Conservation (phyloP, 2,329 filamentous ascomycete genomes). For the Aspergillus jensenii region DNA sequence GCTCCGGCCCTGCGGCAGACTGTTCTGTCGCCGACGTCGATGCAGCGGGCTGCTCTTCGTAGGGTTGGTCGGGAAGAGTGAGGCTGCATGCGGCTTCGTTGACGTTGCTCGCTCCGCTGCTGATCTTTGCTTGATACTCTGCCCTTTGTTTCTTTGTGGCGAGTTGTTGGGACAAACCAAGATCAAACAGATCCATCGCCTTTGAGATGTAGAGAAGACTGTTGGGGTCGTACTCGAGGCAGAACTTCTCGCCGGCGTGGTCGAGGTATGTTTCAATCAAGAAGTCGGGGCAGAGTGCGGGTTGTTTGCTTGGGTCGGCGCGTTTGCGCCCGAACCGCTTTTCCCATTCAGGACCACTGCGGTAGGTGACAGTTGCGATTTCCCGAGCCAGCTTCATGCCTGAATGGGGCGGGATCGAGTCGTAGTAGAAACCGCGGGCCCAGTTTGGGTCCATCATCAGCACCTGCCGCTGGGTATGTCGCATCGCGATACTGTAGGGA, state of each 20-base stretch:
- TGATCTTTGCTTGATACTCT: slow-evolving; percentile 59
- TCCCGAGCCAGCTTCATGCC: slow-evolving; percentile 98
- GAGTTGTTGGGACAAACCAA: slow-evolving; percentile 70
- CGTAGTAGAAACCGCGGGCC: slow-evolving; percentile 94
- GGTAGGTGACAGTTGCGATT: slow-evolving; percentile 96
- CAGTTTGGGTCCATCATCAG: slow-evolving; percentile 99
- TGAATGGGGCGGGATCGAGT: slow-evolving; percentile 80
- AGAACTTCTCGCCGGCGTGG: slow-evolving; percentile 98
- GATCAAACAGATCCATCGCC: slow-evolving; percentile 97
- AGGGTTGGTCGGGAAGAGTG: slow-evolving; percentile 78
- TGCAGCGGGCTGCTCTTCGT: slow-evolving; percentile 74
- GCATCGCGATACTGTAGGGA: slow-evolving; percentile 98
- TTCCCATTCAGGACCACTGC: slow-evolving; percentile 97
- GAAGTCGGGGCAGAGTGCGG: slow-evolving; percentile 95
- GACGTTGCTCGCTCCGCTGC: slow-evolving; percentile 40
- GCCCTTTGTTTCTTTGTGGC: slow-evolving; percentile 63
- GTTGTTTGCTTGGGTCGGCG: slow-evolving; percentile 81
- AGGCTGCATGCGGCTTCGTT: slow-evolving; percentile 67
- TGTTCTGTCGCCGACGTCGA: slow-evolving; percentile 34
- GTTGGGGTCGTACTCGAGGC: slow-evolving; percentile 93
- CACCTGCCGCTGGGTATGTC: slow-evolving; percentile 94
- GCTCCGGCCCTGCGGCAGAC: slow-evolving; percentile 18
- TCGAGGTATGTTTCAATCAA: slow-evolving; percentile 97
- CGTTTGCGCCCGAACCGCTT: slow-evolving; percentile 84
- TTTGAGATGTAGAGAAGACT: slow-evolving; percentile 95